Evolutionary conservation across 1,284 basidiomycete species (phyloP).

Genomic region (Calocybe gambosa): DNA sequence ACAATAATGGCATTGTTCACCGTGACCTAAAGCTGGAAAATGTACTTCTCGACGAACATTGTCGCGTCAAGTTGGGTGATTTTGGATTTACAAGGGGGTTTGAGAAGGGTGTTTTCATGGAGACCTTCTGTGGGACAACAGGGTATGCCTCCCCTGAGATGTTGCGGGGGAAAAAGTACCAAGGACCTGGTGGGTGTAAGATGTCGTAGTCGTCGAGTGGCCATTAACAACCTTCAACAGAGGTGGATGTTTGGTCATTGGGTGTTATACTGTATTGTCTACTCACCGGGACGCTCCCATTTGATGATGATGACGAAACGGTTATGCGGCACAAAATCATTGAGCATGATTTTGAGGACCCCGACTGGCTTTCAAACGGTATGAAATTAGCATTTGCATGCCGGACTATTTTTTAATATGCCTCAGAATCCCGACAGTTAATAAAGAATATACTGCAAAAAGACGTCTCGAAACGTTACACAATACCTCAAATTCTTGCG

Average conservation of each 20-base stretch:
- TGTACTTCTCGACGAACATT: constrained; percentile 83
- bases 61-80: constrained; percentile 88
- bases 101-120: constrained; percentile 78
- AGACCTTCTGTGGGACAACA: constrained; percentile 96
- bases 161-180: constrained; percentile 84
- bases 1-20: constrained; percentile 89
- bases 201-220: constrained; percentile 2
- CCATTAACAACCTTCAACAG: constrained; percentile 34
- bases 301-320: constrained; percentile 93
- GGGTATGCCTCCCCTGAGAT: constrained; percentile 96
- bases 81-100: constrained; percentile 97
- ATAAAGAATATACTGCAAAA: constrained; percentile 76
- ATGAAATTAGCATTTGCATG: constrained; percentile 11
- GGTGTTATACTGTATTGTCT: constrained; percentile 95
- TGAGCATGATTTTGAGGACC: constrained; percentile 86
- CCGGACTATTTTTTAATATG: constrained; percentile 8
- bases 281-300: constrained; percentile 90
- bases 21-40: constrained; percentile 97
- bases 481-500: constrained; percentile 81
- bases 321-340: constrained; percentile 88
- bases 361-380: constrained; percentile 87
- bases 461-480: constrained; percentile 71
- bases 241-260: constrained; percentile 97
- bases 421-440: constrained; percentile 74
- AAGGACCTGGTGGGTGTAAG: constrained; percentile 67